Percentiles rank a stretch among this genome's conserved stretches.
Conservation (phyloP, 768 basidiomycete species). For the Kwoniella dendrophila region DNA sequence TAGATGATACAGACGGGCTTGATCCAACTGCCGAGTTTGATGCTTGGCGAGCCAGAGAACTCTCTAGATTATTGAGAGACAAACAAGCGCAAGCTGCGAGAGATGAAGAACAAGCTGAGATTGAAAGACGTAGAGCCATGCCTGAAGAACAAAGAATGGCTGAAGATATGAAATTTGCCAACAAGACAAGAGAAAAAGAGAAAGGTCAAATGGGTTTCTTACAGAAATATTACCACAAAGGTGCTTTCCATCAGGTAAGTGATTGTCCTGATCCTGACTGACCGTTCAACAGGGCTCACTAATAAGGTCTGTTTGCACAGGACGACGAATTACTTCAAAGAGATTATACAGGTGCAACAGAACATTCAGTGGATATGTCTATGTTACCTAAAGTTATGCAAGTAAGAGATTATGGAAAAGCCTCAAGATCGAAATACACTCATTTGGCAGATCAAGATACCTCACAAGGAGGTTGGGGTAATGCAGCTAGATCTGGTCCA, state of each 20-base stretch:
- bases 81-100: constrained; percentile 80
- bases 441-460: constrained; percentile 96
- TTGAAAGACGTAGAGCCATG: constrained; percentile 85
- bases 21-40: constrained; percentile 91
- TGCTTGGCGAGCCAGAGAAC: constrained; percentile 90
- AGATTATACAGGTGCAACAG: constrained; percentile 87
- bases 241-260: constrained; percentile 92
- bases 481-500: constrained; percentile 35
- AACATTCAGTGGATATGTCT: constrained; percentile 83
- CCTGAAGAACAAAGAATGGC: constrained; percentile 90
- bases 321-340: constrained; percentile 82
- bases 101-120: constrained; percentile 84
- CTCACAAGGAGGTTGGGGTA: constrained; percentile 59
- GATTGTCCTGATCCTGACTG: not conserved
- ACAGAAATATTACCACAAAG: constrained; percentile 99
- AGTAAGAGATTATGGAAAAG: constrained; percentile 75
- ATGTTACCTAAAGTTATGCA: constrained; percentile 94
- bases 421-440: constrained; percentile 83
- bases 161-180: constrained; percentile 86
- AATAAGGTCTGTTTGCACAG: constrained; percentile 55
- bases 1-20: constrained; percentile 92
- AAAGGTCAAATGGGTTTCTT: constrained; percentile 87
- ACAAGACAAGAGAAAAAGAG: constrained; percentile 75
- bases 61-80: constrained; percentile 89
- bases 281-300: not conserved